Evolutionary conservation across 208 protist genomes (phyloP).

Genomic region (Leishmania tropica): DNA sequence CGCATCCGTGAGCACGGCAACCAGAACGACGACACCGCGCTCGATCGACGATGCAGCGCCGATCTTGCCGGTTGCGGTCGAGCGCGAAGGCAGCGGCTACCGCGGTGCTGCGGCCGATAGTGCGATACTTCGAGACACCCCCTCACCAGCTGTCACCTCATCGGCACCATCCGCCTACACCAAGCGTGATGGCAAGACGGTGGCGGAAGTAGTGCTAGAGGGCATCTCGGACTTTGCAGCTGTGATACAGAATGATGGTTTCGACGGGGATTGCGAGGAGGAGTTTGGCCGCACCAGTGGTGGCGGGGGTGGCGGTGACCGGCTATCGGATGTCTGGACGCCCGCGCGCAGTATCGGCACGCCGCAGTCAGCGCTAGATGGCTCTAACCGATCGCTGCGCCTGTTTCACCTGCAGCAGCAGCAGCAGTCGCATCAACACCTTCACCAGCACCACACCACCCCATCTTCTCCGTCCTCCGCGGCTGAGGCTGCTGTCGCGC

Average conservation of each 20-base stretch:
- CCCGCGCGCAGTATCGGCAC: slow-evolving; percentile 6
- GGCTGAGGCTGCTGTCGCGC: slow-evolving; percentile 6
- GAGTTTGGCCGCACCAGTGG: not conserved
- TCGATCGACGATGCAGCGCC: not conserved
- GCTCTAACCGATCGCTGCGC: not conserved
- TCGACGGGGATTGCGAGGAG: not conserved
- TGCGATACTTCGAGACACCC: not conserved
- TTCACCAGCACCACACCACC: not conserved
- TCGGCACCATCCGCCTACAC: slow-evolving; percentile 12
- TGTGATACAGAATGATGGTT: not conserved
- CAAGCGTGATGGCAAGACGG: not conserved
- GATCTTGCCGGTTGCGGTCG: not conserved
- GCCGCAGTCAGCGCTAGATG: slow-evolving; percentile 5
- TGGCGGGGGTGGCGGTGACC: not conserved
- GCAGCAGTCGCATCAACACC: slow-evolving; percentile 10
- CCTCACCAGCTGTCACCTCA: not conserved
- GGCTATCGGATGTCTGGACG: slow-evolving; percentile 9
- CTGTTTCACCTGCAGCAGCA: slow-evolving; percentile 10
- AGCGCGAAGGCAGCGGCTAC: not conserved
- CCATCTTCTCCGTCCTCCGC: not conserved
- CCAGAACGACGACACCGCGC: not conserved
- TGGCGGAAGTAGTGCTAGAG: not conserved
- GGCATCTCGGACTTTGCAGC: slow-evolving; percentile 6
- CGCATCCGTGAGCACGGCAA: not conserved
- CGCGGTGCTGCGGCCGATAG: not conserved